Evolutionary conservation across 805 yeast genomes (phyloP), one percentile per base, ranked within the genome.

Genomic region (Saccharomycopsis guyanensis): DNA sequence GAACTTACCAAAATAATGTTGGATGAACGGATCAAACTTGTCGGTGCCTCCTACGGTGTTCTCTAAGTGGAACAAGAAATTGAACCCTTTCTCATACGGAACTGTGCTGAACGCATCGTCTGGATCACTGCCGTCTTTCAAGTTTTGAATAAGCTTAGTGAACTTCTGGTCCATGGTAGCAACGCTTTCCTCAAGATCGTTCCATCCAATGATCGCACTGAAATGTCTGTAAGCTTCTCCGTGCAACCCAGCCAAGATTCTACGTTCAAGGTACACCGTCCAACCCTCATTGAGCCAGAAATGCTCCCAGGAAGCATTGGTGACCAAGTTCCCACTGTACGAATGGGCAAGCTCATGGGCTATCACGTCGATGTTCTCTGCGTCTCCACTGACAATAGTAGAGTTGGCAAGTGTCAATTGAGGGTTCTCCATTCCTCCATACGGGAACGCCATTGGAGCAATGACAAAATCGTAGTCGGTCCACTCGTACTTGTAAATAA

Each of bases 371-470:
- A 87, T 87, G 53, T 87, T 86, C 47, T 86, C 80, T 48, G 89
- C 72, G 63, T 87, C 95, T 34, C 89, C 88, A 13, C 89, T 76
- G 37, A 88, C 76, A 51, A 88, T 69, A 1, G 96, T 87, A 40
- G 96, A 95, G 0, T 96, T 88, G 4, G 88, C 93, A 64, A 87
- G 86, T 0, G 96, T 87, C 63, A 86, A 78, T 59, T 87, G 87
- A 51, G 95, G 95, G 59, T 86, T 86, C 66, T 88, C 96, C 96
- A 88, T 88, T 46, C 96, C 96, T 50, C 96, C 96, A 57, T 86
- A 88, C 2, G 96, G 95, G 65, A 75, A 76, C 2, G 78, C 76
- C 45, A 80, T 74, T 2, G 95, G 95, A 53, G 87, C 75, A 27
- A 88, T 79, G 35, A 88, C 69, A 25, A 86, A 83, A 58, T 87